A percentile compares a stretch with the other conserved stretches of the same genome.
Conservation (phyloP, 257 asterid genomes). For the Solanum gandarillasii region DNA sequence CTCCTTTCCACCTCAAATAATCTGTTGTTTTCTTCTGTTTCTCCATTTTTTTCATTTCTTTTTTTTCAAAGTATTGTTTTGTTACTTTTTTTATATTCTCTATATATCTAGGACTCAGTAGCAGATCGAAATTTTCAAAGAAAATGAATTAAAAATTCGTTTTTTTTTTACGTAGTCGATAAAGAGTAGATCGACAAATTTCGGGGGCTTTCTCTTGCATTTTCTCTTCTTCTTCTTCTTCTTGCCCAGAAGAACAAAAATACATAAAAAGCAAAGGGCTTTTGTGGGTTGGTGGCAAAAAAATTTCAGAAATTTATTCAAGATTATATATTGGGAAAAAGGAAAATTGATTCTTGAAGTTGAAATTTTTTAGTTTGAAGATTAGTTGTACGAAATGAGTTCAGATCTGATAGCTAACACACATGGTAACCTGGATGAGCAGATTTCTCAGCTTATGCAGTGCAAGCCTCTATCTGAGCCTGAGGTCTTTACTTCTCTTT, state of each 20-base stretch:
- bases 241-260: not conserved
- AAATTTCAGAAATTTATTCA: not conserved
- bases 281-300: not conserved
- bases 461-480: conserved; percentile 93
- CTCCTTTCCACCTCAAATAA: not conserved
- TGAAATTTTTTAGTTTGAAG: not conserved
- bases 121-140: not conserved
- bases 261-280: not conserved
- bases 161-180: not conserved
- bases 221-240: not conserved
- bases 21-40: not conserved
- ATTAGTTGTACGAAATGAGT: conserved; percentile 36
- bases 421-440: conserved; percentile 81
- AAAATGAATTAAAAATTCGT: not conserved
- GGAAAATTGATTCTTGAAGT: not conserved
- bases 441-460: conserved; percentile 91
- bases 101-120: not conserved
- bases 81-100: not conserved
- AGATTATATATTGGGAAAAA: not conserved
- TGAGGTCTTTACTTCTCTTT: conserved; percentile 31
- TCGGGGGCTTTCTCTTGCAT: not conserved
- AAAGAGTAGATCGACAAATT: conserved; percentile 21
- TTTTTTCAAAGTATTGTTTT: not conserved
- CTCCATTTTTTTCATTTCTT: not conserved
- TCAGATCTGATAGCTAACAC: conserved; percentile 80